These are phyloP conservation scores for Neonectria punicea DNA, from an alignment of 2,329 filamentous ascomycete genomes.

Conservation along the genomic window DNA sequence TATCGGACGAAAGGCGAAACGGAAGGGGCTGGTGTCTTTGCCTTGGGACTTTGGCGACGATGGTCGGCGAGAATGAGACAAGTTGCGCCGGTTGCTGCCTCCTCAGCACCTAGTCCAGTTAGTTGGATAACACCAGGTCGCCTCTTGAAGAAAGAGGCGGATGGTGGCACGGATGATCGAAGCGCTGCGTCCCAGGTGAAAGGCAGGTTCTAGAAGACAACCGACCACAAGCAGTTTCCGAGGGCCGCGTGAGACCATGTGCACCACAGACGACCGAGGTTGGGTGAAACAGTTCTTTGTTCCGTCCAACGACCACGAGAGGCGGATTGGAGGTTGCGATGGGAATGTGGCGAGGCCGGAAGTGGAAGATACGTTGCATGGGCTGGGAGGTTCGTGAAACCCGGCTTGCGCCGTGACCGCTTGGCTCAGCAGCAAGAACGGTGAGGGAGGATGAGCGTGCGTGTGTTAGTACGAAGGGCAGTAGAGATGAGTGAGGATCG, in stretches of 20 bases:
- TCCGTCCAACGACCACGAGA: not conserved
- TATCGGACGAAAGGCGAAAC: not conserved
- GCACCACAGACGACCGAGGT: not conserved
- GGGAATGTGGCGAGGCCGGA: not conserved
- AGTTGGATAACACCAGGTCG: not conserved
- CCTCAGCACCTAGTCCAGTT: not conserved
- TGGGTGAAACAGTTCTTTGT: not conserved
- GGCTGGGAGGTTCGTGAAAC: not conserved
- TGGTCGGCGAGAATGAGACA: not conserved
- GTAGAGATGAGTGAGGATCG: not conserved
- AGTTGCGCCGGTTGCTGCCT: not conserved
- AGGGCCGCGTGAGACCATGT: not conserved
- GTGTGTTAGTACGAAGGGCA: not conserved
- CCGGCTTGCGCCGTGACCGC: not conserved
- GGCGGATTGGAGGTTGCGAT: not conserved
- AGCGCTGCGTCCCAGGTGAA: not conserved
- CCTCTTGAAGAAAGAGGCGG: not conserved
- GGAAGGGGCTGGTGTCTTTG: not conserved
- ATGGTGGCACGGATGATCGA: not conserved
- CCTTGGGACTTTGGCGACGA: not conserved
- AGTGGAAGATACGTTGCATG: not conserved
- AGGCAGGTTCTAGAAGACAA: not conserved
- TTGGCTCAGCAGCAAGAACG: not conserved
- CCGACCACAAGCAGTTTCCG: not conserved
- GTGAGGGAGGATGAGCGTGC: too few relatives aligned